Evolutionary conservation across 2,329 filamentous ascomycete species (phyloP).

Genomic region (Botrytis aclada): DNA sequence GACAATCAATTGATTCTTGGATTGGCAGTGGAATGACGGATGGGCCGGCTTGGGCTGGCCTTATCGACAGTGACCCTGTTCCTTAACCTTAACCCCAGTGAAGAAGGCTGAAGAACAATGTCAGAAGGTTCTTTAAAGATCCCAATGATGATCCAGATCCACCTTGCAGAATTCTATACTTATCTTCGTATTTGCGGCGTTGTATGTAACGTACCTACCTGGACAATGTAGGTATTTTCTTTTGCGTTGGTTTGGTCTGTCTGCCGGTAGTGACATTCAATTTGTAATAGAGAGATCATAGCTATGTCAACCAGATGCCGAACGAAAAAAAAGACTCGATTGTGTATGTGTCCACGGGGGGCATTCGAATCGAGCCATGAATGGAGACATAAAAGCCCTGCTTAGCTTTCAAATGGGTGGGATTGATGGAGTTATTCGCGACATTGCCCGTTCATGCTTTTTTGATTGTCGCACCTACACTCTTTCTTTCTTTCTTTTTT

Average conservation of each 20-base stretch:
- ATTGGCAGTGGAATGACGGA: neutral
- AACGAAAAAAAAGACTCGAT: neutral
- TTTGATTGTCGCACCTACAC: neutral
- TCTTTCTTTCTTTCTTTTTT: neutral
- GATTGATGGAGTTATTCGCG: constrained; percentile 14
- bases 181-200: neutral
- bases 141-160: constrained; percentile 22
- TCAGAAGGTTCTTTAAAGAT: constrained; percentile 17
- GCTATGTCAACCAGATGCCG: neutral
- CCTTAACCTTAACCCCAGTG: neutral
- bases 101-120: constrained; percentile 20
- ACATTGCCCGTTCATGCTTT: constrained; percentile 26
- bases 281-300: neutral
- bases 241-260: neutral
- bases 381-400: neutral
- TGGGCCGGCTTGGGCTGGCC: neutral
- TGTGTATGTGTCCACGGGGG: neutral
- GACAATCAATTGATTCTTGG: neutral
- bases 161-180: constrained; percentile 11
- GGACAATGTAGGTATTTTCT: neutral
- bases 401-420: neutral
- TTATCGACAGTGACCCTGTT: constrained; percentile 5
- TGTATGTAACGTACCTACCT: neutral
- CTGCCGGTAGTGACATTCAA: neutral
- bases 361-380: neutral